phyloP scores from a whole-genome alignment of 2,329 filamentous ascomycete species.

The Chaetoscypha palmicola region DNA sequence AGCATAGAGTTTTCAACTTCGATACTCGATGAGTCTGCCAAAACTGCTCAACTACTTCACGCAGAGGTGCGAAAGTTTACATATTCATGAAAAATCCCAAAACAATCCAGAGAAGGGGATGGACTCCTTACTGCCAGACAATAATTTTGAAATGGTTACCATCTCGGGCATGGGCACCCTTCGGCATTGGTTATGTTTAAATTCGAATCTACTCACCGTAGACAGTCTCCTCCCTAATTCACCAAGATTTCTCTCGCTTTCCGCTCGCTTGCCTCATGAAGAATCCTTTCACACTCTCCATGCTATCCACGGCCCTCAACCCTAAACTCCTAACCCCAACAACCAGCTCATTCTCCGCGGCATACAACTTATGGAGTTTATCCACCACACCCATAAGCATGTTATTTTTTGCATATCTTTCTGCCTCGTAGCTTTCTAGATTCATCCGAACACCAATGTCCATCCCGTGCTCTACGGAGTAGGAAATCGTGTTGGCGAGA shows the following conservation, averaged over 20 bases:
- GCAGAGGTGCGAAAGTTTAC: no score
- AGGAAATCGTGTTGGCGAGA: constrained; percentile 66
- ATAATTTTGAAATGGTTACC: no score
- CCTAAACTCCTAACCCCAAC: constrained; percentile 75
- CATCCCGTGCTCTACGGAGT: constrained; percentile 73
- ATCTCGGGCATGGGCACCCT: no score
- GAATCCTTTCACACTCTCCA: constrained; percentile 72
- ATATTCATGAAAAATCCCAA: no score
- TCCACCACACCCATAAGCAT: constrained; percentile 74
- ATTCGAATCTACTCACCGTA: background rate
- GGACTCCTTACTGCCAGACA: no score
- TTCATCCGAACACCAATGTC: constrained; percentile 76
- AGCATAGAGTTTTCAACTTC: no score
- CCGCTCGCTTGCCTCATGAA: constrained; percentile 71
- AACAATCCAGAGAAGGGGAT: no score
- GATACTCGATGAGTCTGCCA: no score
- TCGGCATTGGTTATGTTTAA: no score
- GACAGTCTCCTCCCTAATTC: background rate
- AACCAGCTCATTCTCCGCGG: constrained; percentile 69
- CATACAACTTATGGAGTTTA: constrained; percentile 88
- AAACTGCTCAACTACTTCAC: no score
- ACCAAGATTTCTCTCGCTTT: constrained; percentile 42
- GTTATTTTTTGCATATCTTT: constrained; percentile 78
- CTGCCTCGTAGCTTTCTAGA: constrained; percentile 72
- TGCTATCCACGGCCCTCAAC: constrained; percentile 64